These are phyloP conservation scores for Neopestalotiopsis sp. DNA, from an alignment of 2,329 filamentous ascomycete genomes.

Conservation along the genomic window DNA sequence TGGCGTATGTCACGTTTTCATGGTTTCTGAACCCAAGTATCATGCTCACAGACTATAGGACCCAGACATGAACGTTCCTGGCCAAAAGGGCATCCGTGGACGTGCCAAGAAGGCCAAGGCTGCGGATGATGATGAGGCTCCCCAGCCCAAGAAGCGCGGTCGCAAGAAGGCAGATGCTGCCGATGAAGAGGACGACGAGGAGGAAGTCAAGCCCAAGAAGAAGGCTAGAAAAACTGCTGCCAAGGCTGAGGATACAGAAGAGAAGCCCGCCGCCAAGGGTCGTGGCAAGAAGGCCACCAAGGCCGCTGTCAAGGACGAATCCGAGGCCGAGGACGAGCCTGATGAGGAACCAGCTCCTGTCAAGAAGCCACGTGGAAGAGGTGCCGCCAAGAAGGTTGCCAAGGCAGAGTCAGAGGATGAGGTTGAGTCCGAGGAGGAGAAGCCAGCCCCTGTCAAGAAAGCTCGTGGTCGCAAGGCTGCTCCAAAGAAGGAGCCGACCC, in stretches of 20 bases:
- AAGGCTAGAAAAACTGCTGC: constrained; percentile 29
- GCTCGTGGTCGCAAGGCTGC: constrained; percentile 16
- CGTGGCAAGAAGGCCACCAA: constrained; percentile 28
- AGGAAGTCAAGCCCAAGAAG: constrained; percentile 34
- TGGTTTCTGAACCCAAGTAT: constrained; percentile 20
- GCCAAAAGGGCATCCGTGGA: constrained; percentile 67
- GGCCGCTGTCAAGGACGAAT: constrained; percentile 29
- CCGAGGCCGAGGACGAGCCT: constrained; percentile 33
- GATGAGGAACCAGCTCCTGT: constrained; percentile 38
- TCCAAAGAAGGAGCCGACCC: constrained; percentile 22
- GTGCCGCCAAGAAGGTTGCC: constrained; percentile 34
- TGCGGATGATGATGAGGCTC: constrained; percentile 36
- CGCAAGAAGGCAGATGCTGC: constrained; percentile 40
- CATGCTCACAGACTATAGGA: constrained; percentile 58
- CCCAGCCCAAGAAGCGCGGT: constrained; percentile 42
- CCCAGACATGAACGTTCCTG: constrained; percentile 73
- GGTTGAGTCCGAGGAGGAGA: constrained; percentile 35
- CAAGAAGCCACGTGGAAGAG: constrained; percentile 26
- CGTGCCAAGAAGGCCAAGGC: constrained; percentile 42
- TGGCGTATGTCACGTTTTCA: constrained; percentile 65
- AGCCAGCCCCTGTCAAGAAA: constrained; percentile 41
- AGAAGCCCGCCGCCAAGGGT: constrained; percentile 39
- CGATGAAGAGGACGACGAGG: constrained; percentile 33
- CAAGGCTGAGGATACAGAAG: constrained; percentile 32
- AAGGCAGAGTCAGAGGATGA: constrained; percentile 30